Conservation (phyloP, 805 yeast species). For the Candida ortonii region DNA sequence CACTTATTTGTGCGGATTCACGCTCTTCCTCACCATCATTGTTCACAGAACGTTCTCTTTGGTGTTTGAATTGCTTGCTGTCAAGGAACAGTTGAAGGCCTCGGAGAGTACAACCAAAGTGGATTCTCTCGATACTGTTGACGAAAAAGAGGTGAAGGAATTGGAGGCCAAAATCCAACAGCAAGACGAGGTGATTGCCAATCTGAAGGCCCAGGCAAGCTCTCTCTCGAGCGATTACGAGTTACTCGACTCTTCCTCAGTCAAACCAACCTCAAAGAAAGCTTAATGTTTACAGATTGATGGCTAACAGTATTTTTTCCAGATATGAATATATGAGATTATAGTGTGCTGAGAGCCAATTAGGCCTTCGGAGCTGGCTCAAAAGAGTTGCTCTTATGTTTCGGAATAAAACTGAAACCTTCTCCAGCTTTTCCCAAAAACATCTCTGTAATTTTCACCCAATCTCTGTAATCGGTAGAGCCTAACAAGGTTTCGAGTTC, state of each 20-base stretch:
- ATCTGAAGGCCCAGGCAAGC: slow-evolving; percentile 70
- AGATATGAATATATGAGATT: background rate
- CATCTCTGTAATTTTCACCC: slow-evolving; percentile 96
- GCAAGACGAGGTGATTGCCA: slow-evolving; percentile 62
- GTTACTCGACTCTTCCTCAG: slow-evolving; percentile 3
- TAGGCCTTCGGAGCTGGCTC: slow-evolving; percentile 26
- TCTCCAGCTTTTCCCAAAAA: slow-evolving; percentile 84
- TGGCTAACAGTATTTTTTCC: background rate
- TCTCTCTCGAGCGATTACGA: slow-evolving; percentile 66
- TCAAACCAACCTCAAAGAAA: slow-evolving; percentile 2
- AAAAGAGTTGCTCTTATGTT: slow-evolving; percentile 90
- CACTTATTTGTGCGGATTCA: slow-evolving; percentile 92
- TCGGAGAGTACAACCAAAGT: slow-evolving; percentile 10
- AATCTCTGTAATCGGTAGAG: slow-evolving; percentile 80
- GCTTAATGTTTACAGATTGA: background rate
- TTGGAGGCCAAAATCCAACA: slow-evolving; percentile 51
- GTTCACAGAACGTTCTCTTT: slow-evolving; percentile 80
- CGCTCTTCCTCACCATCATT: slow-evolving; percentile 82
- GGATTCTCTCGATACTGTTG: slow-evolving; percentile 27
- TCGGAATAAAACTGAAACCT: slow-evolving; percentile 78
- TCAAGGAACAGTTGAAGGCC: slow-evolving; percentile 50
- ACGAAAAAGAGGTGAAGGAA: slow-evolving; percentile 39
- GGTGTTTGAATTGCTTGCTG: slow-evolving; percentile 66
- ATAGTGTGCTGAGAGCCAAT: too few relatives aligned
- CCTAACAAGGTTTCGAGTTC: slow-evolving; percentile 90